Conservation (phyloP, 345 rosid genomes). For the Cardamine resedifolia region DNA sequence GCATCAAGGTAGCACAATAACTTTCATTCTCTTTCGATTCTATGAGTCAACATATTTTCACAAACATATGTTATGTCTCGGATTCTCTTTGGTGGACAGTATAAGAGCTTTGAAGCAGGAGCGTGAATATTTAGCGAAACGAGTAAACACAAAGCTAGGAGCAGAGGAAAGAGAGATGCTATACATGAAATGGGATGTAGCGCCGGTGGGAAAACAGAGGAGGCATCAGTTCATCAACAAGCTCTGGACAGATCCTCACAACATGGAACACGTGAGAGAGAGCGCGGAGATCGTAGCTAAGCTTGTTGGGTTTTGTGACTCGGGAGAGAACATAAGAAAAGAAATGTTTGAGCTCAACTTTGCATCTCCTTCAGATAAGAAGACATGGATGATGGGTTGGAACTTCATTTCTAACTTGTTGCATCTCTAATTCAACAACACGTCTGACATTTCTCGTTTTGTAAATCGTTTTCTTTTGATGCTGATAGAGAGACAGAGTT, state of each 20-base stretch:
- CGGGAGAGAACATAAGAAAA: slow-evolving; percentile 67
- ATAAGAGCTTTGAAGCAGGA: slow-evolving; percentile 82
- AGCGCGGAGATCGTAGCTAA: slow-evolving; percentile 81
- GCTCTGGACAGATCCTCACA: slow-evolving; percentile 81
- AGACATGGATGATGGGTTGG: slow-evolving; percentile 93
- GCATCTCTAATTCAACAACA: slow-evolving; percentile 46
- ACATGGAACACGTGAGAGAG: slow-evolving; percentile 68
- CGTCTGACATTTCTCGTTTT: background rate
- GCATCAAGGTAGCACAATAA: slow-evolving; percentile 61
- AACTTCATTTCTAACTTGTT: slow-evolving; percentile 76
- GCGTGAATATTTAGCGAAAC: slow-evolving; percentile 82
- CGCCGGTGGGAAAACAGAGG: slow-evolving; percentile 81
- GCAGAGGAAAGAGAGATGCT: slow-evolving; percentile 78
- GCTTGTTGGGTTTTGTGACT: slow-evolving; percentile 87
- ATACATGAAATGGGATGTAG: slow-evolving; percentile 80
- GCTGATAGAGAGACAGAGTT: too few species aligned
- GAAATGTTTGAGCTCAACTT: slow-evolving; percentile 93
- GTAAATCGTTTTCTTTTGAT: slow-evolving; percentile 21
- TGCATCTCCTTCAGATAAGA: slow-evolving; percentile 72
- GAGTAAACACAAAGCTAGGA: slow-evolving; percentile 70
- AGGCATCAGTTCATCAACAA: slow-evolving; percentile 80
- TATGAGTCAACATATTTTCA: background rate
- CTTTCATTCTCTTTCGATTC: background rate
- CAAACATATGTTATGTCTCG: background rate
- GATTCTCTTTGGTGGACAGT: slow-evolving; percentile 38